Evolutionary conservation across 257 asterid species (phyloP).

Genomic region (Agastache rugosa): DNA sequence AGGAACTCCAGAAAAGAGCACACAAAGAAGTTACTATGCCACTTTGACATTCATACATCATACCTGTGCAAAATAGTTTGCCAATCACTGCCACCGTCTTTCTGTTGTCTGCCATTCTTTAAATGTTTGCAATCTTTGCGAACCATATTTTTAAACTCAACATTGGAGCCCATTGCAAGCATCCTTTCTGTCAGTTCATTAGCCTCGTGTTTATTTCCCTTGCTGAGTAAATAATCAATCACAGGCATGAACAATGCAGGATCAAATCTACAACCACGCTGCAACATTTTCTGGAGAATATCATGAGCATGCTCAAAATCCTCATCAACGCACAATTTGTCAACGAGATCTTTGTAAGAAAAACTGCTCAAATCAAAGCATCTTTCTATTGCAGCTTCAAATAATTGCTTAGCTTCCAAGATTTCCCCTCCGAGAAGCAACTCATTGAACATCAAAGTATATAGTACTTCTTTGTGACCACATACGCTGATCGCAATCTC

Average conservation of each 20-base stretch:
- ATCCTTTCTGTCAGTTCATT: slow-evolving; percentile 75
- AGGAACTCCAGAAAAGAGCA: slow-evolving; percentile 19
- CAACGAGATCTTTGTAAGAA: slow-evolving; percentile 66
- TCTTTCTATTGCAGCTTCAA: slow-evolving; percentile 74
- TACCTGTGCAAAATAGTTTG: slow-evolving; percentile 74
- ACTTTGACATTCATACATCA: slow-evolving; percentile 47
- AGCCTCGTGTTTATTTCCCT: slow-evolving; percentile 71
- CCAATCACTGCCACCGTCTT: slow-evolving; percentile 62
- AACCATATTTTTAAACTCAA: slow-evolving; percentile 50
- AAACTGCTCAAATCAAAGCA: slow-evolving; percentile 62
- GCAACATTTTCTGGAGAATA: slow-evolving; percentile 68
- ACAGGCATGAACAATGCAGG: slow-evolving; percentile 87
- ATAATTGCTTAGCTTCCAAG: slow-evolving; percentile 68
- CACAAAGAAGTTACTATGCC: neutral
- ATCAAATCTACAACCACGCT: slow-evolving; percentile 70
- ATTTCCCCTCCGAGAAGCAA: slow-evolving; percentile 77
- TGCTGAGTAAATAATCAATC: slow-evolving; percentile 65
- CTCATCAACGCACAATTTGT: slow-evolving; percentile 60
- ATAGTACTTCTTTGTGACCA: slow-evolving; percentile 73
- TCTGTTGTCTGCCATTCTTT: slow-evolving; percentile 43
- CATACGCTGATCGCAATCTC: slow-evolving; percentile 59
- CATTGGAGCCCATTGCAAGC: slow-evolving; percentile 68
- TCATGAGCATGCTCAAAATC: slow-evolving; percentile 58
- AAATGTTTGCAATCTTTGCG: slow-evolving; percentile 37
- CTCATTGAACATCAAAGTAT: slow-evolving; percentile 71